A percentile compares a stretch with the other conserved stretches of the same genome.
phyloP scores from a whole-genome alignment of 2,329 filamentous ascomycete genomes.

The Sporothrix schenckii region DNA sequence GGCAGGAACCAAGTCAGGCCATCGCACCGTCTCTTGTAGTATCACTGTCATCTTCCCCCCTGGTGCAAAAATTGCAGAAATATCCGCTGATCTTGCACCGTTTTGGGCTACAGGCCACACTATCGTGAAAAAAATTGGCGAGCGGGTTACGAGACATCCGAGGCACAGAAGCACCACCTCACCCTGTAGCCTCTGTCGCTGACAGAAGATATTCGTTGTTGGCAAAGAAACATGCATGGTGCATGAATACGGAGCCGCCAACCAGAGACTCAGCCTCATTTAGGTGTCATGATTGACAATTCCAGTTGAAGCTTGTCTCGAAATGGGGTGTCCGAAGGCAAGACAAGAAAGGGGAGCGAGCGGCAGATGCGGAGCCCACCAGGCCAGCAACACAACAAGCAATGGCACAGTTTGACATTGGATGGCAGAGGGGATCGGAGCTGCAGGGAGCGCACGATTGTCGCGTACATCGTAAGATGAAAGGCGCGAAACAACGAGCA shows the following conservation, averaged over 20 bases:
- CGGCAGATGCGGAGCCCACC: neutral
- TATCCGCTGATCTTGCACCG: conserved; percentile 9
- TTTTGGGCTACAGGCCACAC: conserved; percentile 12
- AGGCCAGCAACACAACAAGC: neutral
- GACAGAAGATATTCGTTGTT: neutral
- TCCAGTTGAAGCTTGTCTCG: neutral
- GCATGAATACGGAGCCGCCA: conserved; percentile 25
- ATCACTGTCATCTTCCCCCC: conserved; percentile 7
- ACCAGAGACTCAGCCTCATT: neutral
- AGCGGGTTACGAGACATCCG: conserved; percentile 2
- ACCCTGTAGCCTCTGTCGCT: conserved; percentile 6
- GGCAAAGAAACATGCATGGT: conserved; percentile 9
- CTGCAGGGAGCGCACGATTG: neutral
- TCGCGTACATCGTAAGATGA: neutral
- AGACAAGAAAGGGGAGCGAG: neutral
- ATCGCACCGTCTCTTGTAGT: conserved; percentile 8
- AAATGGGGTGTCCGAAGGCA: neutral
- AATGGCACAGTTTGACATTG: conserved; percentile 4
- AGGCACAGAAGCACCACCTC: neutral
- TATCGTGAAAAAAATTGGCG: conserved; percentile 20
- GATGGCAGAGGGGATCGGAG: neutral
- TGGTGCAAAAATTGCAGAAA: neutral
- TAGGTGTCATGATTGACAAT: no score
- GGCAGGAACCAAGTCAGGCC: neutral
- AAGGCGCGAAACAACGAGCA: conserved; percentile 9